Conservation (phyloP, 805 yeast genomes). For the Komagataella ulmi region DNA sequence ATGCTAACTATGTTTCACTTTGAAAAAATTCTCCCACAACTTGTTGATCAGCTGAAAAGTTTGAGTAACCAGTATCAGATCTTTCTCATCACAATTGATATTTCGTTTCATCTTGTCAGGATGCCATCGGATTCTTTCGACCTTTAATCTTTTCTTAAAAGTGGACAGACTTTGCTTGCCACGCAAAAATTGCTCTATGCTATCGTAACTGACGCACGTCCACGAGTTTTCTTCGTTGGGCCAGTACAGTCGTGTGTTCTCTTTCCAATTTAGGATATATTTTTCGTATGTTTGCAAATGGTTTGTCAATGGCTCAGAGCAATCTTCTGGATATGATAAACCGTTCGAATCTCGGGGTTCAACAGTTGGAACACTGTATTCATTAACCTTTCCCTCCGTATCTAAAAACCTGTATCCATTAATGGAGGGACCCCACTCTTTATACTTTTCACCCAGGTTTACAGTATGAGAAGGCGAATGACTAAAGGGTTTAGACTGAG, state of each 20-base stretch:
- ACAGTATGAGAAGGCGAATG: neutral
- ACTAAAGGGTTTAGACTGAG: neutral
- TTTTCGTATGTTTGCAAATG: conserved; percentile 8
- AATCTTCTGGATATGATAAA: conserved; percentile 1
- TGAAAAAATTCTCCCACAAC: conserved; percentile 16
- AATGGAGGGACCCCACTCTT: conserved; percentile 22
- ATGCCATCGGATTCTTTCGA: conserved; percentile 55
- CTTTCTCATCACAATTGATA: conserved; percentile 3
- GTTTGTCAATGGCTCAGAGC: neutral
- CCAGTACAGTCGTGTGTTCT: conserved; percentile 10
- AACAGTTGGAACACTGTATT: conserved; percentile 1
- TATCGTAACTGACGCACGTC: conserved; percentile 11
- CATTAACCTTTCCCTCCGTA: conserved; percentile 7
- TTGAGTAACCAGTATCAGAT: conserved; percentile 16
- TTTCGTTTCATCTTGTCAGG: conserved; percentile 44
- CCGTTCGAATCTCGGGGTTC: conserved; percentile 5
- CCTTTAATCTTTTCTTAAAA: conserved; percentile 16
- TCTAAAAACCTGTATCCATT: conserved; percentile 31
- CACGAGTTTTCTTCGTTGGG: conserved; percentile 18
- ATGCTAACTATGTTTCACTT: neutral
- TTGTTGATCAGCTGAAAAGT: conserved; percentile 29
- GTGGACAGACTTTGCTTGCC: conserved; percentile 1
- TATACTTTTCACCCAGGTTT: neutral
- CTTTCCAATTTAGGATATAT: conserved; percentile 17
- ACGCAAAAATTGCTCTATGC: conserved; percentile 8